phyloP scores from a whole-genome alignment of 2,329 filamentous ascomycete species.

The Phialophora expanda region DNA sequence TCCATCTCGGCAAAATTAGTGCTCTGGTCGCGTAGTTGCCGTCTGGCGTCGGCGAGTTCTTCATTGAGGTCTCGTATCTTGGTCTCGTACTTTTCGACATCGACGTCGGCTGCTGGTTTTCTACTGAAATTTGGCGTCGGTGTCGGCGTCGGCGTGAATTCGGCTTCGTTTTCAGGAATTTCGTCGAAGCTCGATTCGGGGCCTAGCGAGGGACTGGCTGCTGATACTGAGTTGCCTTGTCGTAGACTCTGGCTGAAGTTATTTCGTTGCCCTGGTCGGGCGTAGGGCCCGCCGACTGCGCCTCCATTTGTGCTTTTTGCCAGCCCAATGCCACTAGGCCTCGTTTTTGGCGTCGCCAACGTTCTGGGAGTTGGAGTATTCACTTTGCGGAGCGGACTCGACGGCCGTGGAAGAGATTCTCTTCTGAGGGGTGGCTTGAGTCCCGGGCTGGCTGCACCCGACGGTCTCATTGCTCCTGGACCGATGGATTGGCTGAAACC shows the following conservation, averaged over 20 bases:
- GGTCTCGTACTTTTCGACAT: constrained; percentile 39
- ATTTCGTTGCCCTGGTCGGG: constrained; percentile 64
- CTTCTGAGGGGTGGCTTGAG: constrained; percentile 69
- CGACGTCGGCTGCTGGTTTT: constrained; percentile 29
- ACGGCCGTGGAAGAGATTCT: constrained; percentile 81
- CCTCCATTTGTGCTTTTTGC: constrained; percentile 60
- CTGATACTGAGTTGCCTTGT: constrained; percentile 33
- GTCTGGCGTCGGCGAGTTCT: constrained; percentile 72
- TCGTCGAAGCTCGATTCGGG: constrained; percentile 44
- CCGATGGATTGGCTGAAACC: constrained; percentile 91
- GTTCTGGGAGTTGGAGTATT: constrained; percentile 50
- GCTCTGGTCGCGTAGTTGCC: constrained; percentile 90
- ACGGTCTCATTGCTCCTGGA: constrained; percentile 57
- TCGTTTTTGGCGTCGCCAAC: constrained; percentile 36
- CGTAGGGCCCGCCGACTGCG: constrained; percentile 43
- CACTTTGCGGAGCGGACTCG: constrained; percentile 77
- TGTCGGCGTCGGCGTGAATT: constrained; percentile 53
- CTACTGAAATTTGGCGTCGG: constrained; percentile 45
- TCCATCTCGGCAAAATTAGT: constrained; percentile 88
- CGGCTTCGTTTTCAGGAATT: constrained; percentile 59
- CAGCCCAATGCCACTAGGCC: constrained; percentile 36
- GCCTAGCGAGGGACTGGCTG: constrained; percentile 39
- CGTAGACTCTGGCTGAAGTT: constrained; percentile 45
- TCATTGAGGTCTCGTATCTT: constrained; percentile 72
- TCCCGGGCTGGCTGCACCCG: constrained; percentile 69